These are phyloP conservation scores for Scutellaria baicalensis DNA, from an alignment of 257 asterid species.

Conservation along the genomic window DNA sequence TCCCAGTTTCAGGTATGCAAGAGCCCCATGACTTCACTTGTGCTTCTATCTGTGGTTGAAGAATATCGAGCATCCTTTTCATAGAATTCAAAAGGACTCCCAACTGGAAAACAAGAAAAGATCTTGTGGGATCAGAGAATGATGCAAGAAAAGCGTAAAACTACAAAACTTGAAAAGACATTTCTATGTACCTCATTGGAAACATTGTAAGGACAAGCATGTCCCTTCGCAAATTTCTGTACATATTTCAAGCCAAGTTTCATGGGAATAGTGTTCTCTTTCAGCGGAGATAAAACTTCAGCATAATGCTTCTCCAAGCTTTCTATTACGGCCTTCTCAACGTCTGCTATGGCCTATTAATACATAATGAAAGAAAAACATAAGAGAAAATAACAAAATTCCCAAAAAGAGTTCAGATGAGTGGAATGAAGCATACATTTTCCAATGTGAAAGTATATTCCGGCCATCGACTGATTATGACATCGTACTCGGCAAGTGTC, in stretches of 20 bases:
- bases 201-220: slow-evolving; percentile 35
- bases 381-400: background rate
- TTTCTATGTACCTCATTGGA: slow-evolving; percentile 46
- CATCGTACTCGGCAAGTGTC: slow-evolving; percentile 67
- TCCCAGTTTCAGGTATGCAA: slow-evolving; percentile 66
- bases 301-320: slow-evolving; percentile 81
- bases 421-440: slow-evolving; percentile 37
- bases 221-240: slow-evolving; percentile 74
- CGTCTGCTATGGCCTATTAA: slow-evolving; percentile 75
- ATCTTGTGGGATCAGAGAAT: background rate
- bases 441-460: slow-evolving; percentile 76
- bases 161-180: background rate
- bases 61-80: slow-evolving; percentile 78
- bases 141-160: background rate
- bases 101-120: slow-evolving; percentile 42
- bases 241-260: slow-evolving; percentile 84
- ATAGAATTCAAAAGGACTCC: slow-evolving; percentile 78
- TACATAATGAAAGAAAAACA: background rate
- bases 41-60: slow-evolving; percentile 64
- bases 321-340: slow-evolving; percentile 80
- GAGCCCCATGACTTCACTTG: slow-evolving; percentile 78
- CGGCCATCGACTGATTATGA: slow-evolving; percentile 87
- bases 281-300: slow-evolving; percentile 75
- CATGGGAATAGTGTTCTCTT: slow-evolving; percentile 68
- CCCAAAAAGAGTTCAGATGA: background rate